A percentile compares a stretch with the other conserved stretches of the same genome.
Evolutionary conservation across 768 basidiomycete genomes (phyloP).

Genomic region (Phanerochaete carnosa): DNA sequence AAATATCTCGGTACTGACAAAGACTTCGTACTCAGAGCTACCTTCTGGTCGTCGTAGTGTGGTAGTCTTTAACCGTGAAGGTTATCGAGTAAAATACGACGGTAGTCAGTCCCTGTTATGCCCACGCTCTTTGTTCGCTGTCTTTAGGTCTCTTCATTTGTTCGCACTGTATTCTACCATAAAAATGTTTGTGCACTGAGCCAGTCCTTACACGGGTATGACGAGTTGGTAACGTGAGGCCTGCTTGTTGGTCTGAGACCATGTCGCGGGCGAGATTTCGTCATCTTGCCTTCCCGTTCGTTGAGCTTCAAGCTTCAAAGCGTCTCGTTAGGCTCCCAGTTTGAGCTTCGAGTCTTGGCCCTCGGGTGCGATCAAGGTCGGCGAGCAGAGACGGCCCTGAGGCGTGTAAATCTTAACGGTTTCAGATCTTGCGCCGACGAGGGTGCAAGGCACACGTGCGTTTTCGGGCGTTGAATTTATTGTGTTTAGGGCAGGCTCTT

Average conservation of each 20-base stretch:
- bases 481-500: slow-evolving; percentile 31
- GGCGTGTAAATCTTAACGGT: no score
- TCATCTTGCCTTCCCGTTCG: no score
- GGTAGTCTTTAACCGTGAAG: background rate
- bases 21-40: background rate
- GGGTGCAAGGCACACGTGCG: background rate
- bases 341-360: no score
- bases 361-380: no score
- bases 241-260: background rate
- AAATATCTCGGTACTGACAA: background rate
- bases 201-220: background rate
- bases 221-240: background rate
- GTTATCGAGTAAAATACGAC: background rate
- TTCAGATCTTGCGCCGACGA: no score
- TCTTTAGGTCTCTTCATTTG: background rate
- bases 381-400: no score
- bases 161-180: slow-evolving; percentile 4
- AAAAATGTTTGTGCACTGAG: background rate
- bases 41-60: background rate
- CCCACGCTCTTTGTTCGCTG: background rate
- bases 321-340: no score
- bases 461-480: background rate
- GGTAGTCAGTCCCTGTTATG: background rate
- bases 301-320: no score
- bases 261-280: no score